Evolutionary conservation across 345 rosid genomes (phyloP).

Genomic region (Hirschfeldia incana): DNA sequence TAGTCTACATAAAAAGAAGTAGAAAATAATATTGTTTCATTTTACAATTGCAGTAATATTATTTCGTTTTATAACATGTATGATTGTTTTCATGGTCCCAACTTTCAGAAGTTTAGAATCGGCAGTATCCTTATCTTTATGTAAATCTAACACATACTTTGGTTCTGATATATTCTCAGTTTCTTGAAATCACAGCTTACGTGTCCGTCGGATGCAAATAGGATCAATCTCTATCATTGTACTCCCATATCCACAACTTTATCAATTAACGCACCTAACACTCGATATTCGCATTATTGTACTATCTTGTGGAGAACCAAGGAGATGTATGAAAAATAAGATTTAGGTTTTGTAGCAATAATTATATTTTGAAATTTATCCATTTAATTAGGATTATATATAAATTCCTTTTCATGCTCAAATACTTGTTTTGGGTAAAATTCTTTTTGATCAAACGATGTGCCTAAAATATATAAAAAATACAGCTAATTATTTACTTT

Average conservation of each 20-base stretch:
- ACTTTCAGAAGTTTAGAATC: slow-evolving; percentile 6
- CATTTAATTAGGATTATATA: background rate
- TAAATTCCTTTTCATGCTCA: background rate
- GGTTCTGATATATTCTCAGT: slow-evolving; percentile 7
- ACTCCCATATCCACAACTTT: slow-evolving; percentile 9
- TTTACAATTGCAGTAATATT: background rate
- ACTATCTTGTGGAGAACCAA: slow-evolving; percentile 12
- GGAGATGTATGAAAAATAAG: background rate
- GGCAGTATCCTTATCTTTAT: slow-evolving; percentile 11
- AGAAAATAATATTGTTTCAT: background rate
- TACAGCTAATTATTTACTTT: background rate
- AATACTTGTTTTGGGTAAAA: background rate
- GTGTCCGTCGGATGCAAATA: slow-evolving; percentile 20
- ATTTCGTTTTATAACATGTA: background rate
- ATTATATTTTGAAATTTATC: background rate
- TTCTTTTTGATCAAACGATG: slow-evolving; percentile 9
- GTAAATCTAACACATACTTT: slow-evolving; percentile 19
- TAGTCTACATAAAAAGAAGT: too few species aligned
- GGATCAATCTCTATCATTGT: slow-evolving; percentile 19
- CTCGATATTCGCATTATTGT: slow-evolving; percentile 38
- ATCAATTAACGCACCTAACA: slow-evolving; percentile 35
- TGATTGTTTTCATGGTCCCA: background rate
- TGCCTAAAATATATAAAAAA: background rate
- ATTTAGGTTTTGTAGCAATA: background rate
- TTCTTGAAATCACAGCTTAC: slow-evolving; percentile 20